A percentile compares a stretch with the other conserved stretches of the same genome.
Evolutionary conservation across 2,329 filamentous ascomycete genomes (phyloP).

Genomic region (Eurotiales sp.): DNA sequence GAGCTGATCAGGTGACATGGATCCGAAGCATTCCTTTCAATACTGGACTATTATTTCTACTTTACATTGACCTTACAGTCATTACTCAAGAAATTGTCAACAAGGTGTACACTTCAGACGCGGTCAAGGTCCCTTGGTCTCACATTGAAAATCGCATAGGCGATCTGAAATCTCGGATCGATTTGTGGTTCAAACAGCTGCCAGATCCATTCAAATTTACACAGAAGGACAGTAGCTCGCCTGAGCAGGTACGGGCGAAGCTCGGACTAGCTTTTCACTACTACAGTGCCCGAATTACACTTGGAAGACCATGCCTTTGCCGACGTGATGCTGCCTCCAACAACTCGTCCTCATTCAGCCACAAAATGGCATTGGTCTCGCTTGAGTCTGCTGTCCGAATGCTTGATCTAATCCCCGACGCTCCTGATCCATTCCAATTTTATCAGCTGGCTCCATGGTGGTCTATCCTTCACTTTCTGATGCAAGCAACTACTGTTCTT

Average conservation of each 20-base stretch:
- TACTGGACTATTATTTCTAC: constrained; percentile 35
- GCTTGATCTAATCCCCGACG: constrained; percentile 41
- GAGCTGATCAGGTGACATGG: constrained; percentile 22
- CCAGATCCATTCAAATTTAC: constrained; percentile 36
- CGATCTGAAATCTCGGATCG: constrained; percentile 34
- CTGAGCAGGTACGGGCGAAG: constrained; percentile 34
- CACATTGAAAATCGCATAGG: constrained; percentile 40
- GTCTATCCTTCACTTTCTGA: constrained; percentile 43
- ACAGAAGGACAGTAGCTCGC: constrained; percentile 29
- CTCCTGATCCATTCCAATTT: constrained; percentile 38
- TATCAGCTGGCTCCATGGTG: constrained; percentile 43
- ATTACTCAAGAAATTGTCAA: constrained; percentile 41
- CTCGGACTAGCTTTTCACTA: constrained; percentile 42
- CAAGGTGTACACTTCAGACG: constrained; percentile 40
- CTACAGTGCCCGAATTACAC: constrained; percentile 42
- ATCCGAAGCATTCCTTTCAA: constrained; percentile 33
- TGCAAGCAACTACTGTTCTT: constrained; percentile 43
- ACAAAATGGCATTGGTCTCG: constrained; percentile 35
- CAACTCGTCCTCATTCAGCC: constrained; percentile 33
- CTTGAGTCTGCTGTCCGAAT: constrained; percentile 37
- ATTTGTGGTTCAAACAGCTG: constrained; percentile 36
- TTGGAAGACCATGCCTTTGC: constrained; percentile 46
- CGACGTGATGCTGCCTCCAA: constrained; percentile 35
- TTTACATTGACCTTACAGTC: constrained; percentile 37
- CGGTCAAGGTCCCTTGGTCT: constrained; percentile 35